Evolutionary conservation across 441 rosid species (phyloP), one percentile per base, ranked within the genome.

Genomic region (Raphanus hybrid): DNA sequence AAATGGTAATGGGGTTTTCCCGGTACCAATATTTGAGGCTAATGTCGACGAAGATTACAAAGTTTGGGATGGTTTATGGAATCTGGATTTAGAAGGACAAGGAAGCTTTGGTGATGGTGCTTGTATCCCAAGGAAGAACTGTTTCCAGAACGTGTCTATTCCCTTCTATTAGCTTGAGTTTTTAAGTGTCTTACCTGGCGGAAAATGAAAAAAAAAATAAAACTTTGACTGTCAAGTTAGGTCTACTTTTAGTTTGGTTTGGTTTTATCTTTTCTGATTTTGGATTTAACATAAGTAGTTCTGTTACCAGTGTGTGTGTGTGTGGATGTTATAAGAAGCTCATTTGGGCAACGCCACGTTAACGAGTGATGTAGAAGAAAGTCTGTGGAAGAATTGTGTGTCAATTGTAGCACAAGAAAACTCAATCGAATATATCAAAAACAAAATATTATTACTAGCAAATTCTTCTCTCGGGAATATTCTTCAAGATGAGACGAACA

Each of bases 21-120:
- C 77, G 18, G 29, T 52, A 58, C 23, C 66, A 16, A 12, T 78
- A 62, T 61, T 61, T 41, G 81, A 73, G 12, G 34, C 70, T 27
- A 73, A 3, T 54, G 73, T 62, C 54, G 54, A 54, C 43, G 78
- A 78, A 54, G 74, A 78, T 62, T 16, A 1, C 23, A 50, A 70
- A 5, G 64, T 68, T 62, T 78, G 81, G 81, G 78, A 78, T 15
- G 43, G 61, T 29, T 68, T 78, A 73, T 78, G 78, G 81, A 78
- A 73, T 62, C 34, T 78, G 1, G 81, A 78, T 61, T 68, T 68
- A 37, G 81, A 78, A 18, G 81, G 81, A 62, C 70, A 78, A 68
- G 70, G 43, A 39, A 78, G 61, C 59, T 78, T 73, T 18, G 41
- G 27, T 16, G 81, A 65, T 8, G 39, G 6, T 37, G 54, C 74